phyloP scores from a whole-genome alignment of 2,329 filamentous ascomycete species.

The Monilinia fructicola region DNA sequence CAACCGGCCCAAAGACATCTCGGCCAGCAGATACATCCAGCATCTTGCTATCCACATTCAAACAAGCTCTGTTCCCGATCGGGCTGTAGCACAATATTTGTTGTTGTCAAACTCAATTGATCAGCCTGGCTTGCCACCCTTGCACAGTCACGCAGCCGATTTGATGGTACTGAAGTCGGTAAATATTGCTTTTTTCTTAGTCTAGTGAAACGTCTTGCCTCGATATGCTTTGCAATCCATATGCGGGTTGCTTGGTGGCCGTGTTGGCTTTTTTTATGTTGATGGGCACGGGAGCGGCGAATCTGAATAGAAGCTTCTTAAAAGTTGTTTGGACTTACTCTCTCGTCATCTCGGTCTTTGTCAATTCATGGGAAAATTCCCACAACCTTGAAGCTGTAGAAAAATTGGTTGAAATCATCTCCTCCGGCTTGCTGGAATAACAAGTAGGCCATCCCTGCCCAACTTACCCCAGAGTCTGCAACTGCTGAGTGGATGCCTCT shows the following conservation, averaged over 20 bases:
- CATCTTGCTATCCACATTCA: slow-evolving; percentile 36
- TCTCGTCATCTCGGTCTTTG: slow-evolving; percentile 30
- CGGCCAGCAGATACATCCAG: slow-evolving; percentile 37
- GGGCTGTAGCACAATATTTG: slow-evolving; percentile 36
- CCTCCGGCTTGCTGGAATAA: slow-evolving; percentile 22
- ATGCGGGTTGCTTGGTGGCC: slow-evolving; percentile 35
- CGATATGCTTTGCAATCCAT: slow-evolving; percentile 35
- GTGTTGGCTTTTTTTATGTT: slow-evolving; percentile 31
- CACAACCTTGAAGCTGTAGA: slow-evolving; percentile 11
- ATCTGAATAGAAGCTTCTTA: slow-evolving; percentile 36
- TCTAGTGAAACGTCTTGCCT: slow-evolving; percentile 38
- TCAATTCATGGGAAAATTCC: slow-evolving; percentile 26
- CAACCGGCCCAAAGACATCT: slow-evolving; percentile 43
- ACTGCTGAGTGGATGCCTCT: slow-evolving; percentile 41
- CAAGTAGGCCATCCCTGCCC: slow-evolving; percentile 25
- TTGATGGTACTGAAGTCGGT: slow-evolving; percentile 32
- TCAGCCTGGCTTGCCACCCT: slow-evolving; percentile 32
- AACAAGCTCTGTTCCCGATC: slow-evolving; percentile 39
- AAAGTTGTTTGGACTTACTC: slow-evolving; percentile 32
- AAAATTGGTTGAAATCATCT: slow-evolving; percentile 28
- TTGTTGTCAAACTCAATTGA: slow-evolving; percentile 40
- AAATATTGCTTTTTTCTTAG: slow-evolving; percentile 30
- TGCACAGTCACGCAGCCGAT: slow-evolving; percentile 35
- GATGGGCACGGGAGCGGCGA: slow-evolving; percentile 39
- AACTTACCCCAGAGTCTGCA: slow-evolving; percentile 27